Evolutionary conservation across 2,329 filamentous ascomycete species (phyloP).

Genomic region (Exophiala viscosa): DNA sequence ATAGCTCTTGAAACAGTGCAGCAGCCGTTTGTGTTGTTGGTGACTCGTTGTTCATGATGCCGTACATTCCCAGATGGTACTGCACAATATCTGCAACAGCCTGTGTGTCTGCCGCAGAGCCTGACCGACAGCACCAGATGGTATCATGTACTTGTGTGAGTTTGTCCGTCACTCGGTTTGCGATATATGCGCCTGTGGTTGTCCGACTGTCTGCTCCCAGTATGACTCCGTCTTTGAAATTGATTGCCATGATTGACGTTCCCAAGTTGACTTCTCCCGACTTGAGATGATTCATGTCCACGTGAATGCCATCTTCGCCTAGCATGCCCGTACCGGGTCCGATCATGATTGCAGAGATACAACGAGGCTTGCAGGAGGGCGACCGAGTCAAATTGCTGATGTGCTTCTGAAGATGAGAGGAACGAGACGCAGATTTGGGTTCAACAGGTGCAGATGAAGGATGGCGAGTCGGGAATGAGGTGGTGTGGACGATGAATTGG

Average conservation of each 20-base stretch:
- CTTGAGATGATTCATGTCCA: conserved; percentile 98
- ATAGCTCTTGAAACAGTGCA: conserved; percentile 94
- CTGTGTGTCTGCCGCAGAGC: conserved; percentile 95
- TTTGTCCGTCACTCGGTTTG: conserved; percentile 98
- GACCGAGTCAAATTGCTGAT: not conserved
- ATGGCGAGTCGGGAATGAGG: not conserved
- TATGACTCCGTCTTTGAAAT: conserved; percentile 97
- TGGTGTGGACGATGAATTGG: not conserved
- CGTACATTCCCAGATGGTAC: conserved; percentile 91
- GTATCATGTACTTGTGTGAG: conserved; percentile 97
- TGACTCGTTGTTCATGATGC: conserved; percentile 80
- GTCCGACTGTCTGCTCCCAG: conserved; percentile 94
- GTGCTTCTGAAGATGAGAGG: too few relatives aligned
- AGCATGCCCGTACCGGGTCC: conserved; percentile 43
- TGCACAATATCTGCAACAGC: conserved; percentile 97
- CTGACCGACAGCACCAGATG: conserved; percentile 98
- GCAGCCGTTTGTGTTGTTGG: conserved; percentile 94
- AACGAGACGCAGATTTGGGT: too few relatives aligned
- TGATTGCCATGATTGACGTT: conserved; percentile 99
- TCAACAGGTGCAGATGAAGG: too few relatives aligned
- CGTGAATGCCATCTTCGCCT: conserved; percentile 83
- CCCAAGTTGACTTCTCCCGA: conserved; percentile 98
- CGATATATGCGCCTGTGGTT: conserved; percentile 96
- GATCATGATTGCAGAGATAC: conserved; percentile 34
- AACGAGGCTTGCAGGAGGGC: not conserved